Percentiles rank a stretch among this genome's conserved stretches.
Evolutionary conservation across 2,329 filamentous ascomycete species (phyloP).

Genomic region (Fonsecaea pugnacius): DNA sequence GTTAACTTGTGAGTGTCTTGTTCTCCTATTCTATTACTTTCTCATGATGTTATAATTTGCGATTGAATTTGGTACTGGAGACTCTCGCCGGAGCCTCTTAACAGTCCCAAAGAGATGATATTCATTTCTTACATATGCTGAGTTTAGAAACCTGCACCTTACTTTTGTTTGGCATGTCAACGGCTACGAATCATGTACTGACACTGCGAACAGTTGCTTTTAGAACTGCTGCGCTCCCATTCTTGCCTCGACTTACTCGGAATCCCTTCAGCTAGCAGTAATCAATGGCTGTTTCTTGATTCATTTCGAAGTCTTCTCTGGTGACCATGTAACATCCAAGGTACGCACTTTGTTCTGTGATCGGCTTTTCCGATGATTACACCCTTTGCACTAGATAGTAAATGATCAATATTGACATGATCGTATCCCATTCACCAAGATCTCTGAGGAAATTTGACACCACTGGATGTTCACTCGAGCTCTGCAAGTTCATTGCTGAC

Average conservation of each 20-base stretch:
- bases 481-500: slow-evolving; percentile 20
- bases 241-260: not conserved
- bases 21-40: slow-evolving; percentile 9
- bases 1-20: slow-evolving; percentile 1
- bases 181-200: not conserved
- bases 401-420: slow-evolving; percentile 63
- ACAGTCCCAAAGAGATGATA: slow-evolving; percentile 78
- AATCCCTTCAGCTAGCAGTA: not conserved
- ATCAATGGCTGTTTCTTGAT: not conserved
- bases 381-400: slow-evolving; percentile 71
- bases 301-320: not conserved
- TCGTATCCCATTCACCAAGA: slow-evolving; percentile 67
- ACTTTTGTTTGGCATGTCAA: not conserved
- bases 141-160: slow-evolving; percentile 44
- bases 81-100: slow-evolving; percentile 88
- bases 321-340: slow-evolving; percentile 1
- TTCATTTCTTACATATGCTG: slow-evolving; percentile 99
- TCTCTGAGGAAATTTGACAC: slow-evolving; percentile 61
- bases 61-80: slow-evolving; percentile 87
- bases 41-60: slow-evolving; percentile 98
- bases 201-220: not conserved
- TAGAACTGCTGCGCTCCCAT: not conserved
- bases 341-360: slow-evolving; percentile 35
- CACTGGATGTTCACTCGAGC: not conserved
- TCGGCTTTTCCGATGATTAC: slow-evolving; percentile 66